phyloP scores from a whole-genome alignment of 2,329 filamentous ascomycete species.

The Zymoseptoria crescenta region DNA sequence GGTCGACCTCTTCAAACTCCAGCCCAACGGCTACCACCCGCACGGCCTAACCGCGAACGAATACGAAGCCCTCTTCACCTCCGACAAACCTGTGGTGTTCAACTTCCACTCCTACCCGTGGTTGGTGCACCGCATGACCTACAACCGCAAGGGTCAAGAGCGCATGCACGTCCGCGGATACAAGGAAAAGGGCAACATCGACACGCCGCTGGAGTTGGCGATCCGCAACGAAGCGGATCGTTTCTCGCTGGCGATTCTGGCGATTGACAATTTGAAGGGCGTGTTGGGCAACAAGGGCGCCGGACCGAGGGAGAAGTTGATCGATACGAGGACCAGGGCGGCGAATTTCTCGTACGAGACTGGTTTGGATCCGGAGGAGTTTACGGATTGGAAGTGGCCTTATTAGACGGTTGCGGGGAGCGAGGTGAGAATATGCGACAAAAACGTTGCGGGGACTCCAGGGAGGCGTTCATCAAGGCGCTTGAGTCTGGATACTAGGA shows the following conservation, averaged over 20 bases:
- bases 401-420: conserved; percentile 21
- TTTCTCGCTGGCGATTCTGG: conserved; percentile 68
- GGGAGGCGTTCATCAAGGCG: background rate
- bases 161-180: conserved; percentile 71
- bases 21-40: conserved; percentile 60
- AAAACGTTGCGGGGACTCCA: background rate
- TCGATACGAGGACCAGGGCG: conserved; percentile 57
- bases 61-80: conserved; percentile 64
- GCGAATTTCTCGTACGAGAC: conserved; percentile 59
- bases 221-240: conserved; percentile 71
- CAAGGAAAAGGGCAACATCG: conserved; percentile 77
- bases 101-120: conserved; percentile 81
- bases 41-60: conserved; percentile 62
- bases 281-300: conserved; percentile 56
- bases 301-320: conserved; percentile 54
- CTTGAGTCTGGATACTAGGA: too few species aligned
- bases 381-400: conserved; percentile 61
- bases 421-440: background rate
- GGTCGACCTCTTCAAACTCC: conserved; percentile 73
- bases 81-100: conserved; percentile 65
- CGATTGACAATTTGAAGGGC: conserved; percentile 59
- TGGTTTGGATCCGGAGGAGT: conserved; percentile 60
- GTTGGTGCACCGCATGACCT: conserved; percentile 69
- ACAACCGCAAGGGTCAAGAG: conserved; percentile 60
- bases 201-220: conserved; percentile 70